phyloP scores from a whole-genome alignment of 1,284 basidiomycete genomes.

The Mycena citricolor region DNA sequence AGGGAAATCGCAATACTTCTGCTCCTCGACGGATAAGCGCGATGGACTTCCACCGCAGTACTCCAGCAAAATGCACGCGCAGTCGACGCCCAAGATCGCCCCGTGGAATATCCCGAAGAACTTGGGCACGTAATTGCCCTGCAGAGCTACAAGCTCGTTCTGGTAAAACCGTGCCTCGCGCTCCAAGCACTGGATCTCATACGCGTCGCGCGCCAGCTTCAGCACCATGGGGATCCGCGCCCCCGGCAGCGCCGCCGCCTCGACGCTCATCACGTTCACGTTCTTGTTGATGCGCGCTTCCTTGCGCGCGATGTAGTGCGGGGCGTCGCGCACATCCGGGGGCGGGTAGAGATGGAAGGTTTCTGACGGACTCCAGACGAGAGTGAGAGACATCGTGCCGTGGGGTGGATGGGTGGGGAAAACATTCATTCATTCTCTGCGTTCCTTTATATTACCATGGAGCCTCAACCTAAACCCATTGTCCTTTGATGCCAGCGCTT shows the following conservation, averaged over 20 bases:
- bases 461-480: too few relatives aligned
- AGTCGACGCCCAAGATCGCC: slow-evolving; percentile 22
- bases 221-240: slow-evolving; percentile 18
- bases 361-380: slow-evolving; percentile 1
- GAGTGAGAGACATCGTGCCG: slow-evolving; percentile 13
- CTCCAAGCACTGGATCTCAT: slow-evolving; percentile 25
- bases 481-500: too few relatives aligned
- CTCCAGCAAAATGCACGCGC: slow-evolving; percentile 40
- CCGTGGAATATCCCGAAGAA: slow-evolving; percentile 35
- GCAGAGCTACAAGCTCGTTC: slow-evolving; percentile 30
- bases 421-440: slow-evolving; percentile 1
- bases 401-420: not conserved
- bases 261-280: slow-evolving; percentile 20
- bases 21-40: slow-evolving; percentile 22
- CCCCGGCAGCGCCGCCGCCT: not conserved
- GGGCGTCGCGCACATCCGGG: not conserved
- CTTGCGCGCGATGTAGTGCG: slow-evolving; percentile 22
- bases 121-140: slow-evolving; percentile 34
- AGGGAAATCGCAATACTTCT: slow-evolving; percentile 24
- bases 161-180: slow-evolving; percentile 32
- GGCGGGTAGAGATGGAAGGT: slow-evolving; percentile 2
- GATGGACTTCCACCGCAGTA: slow-evolving; percentile 30
- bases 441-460: too few relatives aligned
- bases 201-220: slow-evolving; percentile 29
- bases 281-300: slow-evolving; percentile 16